Conservation (phyloP, 1,284 basidiomycete genomes). For the Takashimella koratensis region DNA sequence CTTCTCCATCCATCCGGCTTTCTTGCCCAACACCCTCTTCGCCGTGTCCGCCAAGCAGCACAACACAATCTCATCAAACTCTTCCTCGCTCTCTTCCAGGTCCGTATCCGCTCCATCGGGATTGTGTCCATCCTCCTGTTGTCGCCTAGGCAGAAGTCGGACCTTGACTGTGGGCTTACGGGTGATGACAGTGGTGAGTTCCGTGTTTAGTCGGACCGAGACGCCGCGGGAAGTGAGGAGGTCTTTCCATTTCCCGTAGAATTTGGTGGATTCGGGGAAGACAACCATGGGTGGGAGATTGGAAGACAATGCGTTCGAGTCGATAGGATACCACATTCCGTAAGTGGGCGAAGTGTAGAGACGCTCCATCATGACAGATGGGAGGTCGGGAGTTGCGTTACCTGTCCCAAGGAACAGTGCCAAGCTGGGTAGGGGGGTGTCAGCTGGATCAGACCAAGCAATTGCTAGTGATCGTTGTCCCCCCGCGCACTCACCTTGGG, state of each 20-base stretch:
- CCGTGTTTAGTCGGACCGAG: constrained; percentile 48
- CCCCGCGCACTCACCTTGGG: constrained; percentile 35
- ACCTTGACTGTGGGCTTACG: constrained; percentile 42
- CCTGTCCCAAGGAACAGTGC: constrained; percentile 50
- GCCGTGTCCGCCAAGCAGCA: constrained; percentile 60
- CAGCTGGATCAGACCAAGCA: background rate
- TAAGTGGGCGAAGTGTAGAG: constrained; percentile 51
- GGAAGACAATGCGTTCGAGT: constrained; percentile 42
- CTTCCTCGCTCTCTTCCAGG: constrained; percentile 48
- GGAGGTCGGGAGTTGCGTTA: constrained; percentile 49
- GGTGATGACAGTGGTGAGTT: constrained; percentile 36
- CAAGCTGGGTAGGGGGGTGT: constrained; percentile 15
- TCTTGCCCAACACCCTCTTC: constrained; percentile 56
- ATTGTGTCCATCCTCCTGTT: constrained; percentile 45
- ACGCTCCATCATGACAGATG: constrained; percentile 50
- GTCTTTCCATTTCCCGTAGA: constrained; percentile 48
- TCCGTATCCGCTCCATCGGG: constrained; percentile 40
- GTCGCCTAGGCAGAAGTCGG: constrained; percentile 31
- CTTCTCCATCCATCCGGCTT: constrained; percentile 59
- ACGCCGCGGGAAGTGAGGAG: constrained; percentile 46
- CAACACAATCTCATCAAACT: constrained; percentile 63
- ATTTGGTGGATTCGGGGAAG: constrained; percentile 47
- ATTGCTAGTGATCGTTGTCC: no score
- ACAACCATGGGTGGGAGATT: constrained; percentile 52
- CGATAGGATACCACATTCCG: constrained; percentile 51